These are phyloP conservation scores for Pyrenochaeta sp. DNA, from an alignment of 2,329 filamentous ascomycete species.

Conservation along the genomic window DNA sequence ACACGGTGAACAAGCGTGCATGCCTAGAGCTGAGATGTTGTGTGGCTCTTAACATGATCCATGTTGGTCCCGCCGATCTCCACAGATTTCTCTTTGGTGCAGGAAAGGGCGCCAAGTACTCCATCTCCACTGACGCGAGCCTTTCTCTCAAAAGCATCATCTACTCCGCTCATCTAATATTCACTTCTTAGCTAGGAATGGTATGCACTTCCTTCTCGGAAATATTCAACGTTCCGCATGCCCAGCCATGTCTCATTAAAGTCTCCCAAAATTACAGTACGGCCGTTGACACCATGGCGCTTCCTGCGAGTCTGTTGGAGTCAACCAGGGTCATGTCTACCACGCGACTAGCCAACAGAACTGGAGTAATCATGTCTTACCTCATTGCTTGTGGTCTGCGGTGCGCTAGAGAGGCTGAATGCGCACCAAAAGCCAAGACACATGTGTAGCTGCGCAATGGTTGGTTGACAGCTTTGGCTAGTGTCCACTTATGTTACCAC, in stretches of 20 bases:
- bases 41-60: neutral
- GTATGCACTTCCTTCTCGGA: neutral
- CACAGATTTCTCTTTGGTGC: neutral
- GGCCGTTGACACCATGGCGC: no score
- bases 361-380: no score
- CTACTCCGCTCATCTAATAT: neutral
- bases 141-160: no score
- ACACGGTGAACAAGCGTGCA: neutral
- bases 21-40: neutral
- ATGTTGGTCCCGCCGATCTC: neutral
- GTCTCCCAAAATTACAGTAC: no score
- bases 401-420: neutral
- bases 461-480: neutral
- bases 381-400: neutral
- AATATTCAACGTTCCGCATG: neutral
- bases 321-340: no score
- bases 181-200: neutral
- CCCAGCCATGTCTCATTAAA: neutral
- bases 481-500: neutral
- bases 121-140: no score
- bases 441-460: neutral
- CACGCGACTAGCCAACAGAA: neutral
- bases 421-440: neutral
- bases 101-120: no score
- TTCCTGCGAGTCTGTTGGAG: no score